These are phyloP conservation scores for Botrytis squamosa DNA, from an alignment of 2,329 filamentous ascomycete genomes.

Conservation along the genomic window DNA sequence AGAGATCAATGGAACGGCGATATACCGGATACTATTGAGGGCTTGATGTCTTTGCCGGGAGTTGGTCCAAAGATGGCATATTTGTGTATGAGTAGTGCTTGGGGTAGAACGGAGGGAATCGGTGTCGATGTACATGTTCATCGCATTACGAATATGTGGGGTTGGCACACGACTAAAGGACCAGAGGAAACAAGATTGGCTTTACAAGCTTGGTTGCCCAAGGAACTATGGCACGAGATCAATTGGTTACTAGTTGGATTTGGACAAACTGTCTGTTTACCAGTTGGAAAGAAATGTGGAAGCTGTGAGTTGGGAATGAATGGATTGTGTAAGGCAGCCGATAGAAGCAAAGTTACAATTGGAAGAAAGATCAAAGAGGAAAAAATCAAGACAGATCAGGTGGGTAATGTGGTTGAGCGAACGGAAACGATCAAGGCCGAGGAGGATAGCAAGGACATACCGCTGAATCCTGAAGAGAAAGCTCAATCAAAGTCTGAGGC, in stretches of 20 bases:
- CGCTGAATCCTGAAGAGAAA: conserved; percentile 16
- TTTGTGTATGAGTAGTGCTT: conserved; percentile 66
- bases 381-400: conserved; percentile 39
- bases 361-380: conserved; percentile 53
- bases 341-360: conserved; percentile 60
- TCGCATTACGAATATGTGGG: conserved; percentile 73
- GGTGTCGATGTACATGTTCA: conserved; percentile 73
- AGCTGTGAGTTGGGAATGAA: conserved; percentile 77
- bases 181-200: conserved; percentile 66
- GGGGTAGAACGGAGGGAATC: conserved; percentile 58
- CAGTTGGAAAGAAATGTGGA: conserved; percentile 69
- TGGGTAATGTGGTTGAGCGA: conserved; percentile 37
- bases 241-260: conserved; percentile 72
- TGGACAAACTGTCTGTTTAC: conserved; percentile 68
- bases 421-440: conserved; percentile 41
- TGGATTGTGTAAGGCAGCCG: conserved; percentile 73
- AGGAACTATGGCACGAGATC: conserved; percentile 71
- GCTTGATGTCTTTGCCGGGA: conserved; percentile 62
- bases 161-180: conserved; percentile 63
- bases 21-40: conserved; percentile 65
- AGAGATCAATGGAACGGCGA: conserved; percentile 59
- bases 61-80: conserved; percentile 78
- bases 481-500: neutral
- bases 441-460: conserved; percentile 24
- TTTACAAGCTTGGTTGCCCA: conserved; percentile 66